These are phyloP conservation scores for Alternaria sp. DNA, from an alignment of 2,329 filamentous ascomycete species.

Conservation along the genomic window DNA sequence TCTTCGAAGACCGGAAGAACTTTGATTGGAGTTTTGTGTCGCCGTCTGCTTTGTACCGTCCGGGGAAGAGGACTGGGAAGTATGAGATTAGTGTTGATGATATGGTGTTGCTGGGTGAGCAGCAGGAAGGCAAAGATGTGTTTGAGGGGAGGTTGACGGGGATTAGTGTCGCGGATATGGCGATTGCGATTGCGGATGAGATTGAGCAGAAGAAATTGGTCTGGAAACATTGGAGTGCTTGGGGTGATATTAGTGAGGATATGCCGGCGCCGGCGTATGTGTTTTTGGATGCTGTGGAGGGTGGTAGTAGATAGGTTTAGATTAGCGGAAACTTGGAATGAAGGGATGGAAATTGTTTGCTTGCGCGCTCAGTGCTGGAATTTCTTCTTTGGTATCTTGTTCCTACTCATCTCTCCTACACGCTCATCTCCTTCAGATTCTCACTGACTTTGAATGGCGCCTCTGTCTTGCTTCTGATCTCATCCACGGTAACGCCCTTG, in stretches of 20 bases:
- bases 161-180: constrained; percentile 45
- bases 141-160: constrained; percentile 43
- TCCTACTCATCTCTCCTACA: constrained; percentile 16
- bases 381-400: background rate
- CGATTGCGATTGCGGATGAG: constrained; percentile 46
- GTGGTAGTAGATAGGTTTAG: constrained; percentile 8
- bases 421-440: constrained; percentile 76
- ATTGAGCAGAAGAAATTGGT: constrained; percentile 35
- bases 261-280: constrained; percentile 34
- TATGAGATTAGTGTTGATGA: constrained; percentile 44
- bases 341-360: background rate
- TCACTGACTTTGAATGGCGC: constrained; percentile 82
- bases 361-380: background rate
- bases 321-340: background rate
- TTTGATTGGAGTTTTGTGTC: constrained; percentile 46
- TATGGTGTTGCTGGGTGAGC: constrained; percentile 35
- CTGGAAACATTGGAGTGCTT: constrained; percentile 43
- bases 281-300: constrained; percentile 28
- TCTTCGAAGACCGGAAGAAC: constrained; percentile 43
- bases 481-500: constrained; percentile 85
- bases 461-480: constrained; percentile 86
- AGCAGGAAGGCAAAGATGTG: constrained; percentile 27
- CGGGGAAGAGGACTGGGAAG: constrained; percentile 40
- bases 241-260: constrained; percentile 39
- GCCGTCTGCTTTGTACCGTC: constrained; percentile 43